A percentile compares a stretch with the other conserved stretches of the same genome.
Evolutionary conservation across 164 flowering plant genomes (phyloP).

Genomic region (Nymphaea colorata): DNA sequence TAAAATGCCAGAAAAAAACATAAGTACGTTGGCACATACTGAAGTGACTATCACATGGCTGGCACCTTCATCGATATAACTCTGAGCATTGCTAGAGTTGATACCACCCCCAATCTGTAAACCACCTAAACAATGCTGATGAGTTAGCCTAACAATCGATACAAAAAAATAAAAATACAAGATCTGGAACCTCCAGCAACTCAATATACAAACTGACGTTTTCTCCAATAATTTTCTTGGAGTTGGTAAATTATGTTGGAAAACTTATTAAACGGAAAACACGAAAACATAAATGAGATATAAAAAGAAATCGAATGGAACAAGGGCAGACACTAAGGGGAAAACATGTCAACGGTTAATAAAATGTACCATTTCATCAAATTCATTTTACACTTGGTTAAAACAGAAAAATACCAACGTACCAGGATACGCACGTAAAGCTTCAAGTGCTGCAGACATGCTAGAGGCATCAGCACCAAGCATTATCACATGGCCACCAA

Average conservation of each 20-base stretch:
- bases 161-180: slow-evolving; percentile 21
- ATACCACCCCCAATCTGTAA: slow-evolving; percentile 97
- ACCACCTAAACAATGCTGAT: slow-evolving; percentile 41
- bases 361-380: no score
- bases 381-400: no score
- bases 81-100: slow-evolving; percentile 51
- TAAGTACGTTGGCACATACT: slow-evolving; percentile 25
- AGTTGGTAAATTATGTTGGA: no score
- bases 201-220: no score
- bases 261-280: no score
- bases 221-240: no score
- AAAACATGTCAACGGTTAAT: no score
- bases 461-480: slow-evolving; percentile 92
- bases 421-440: slow-evolving; percentile 88
- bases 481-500: slow-evolving; percentile 98
- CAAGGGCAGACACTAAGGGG: no score
- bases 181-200: no score
- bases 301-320: no score
- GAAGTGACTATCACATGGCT: slow-evolving; percentile 98
- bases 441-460: slow-evolving; percentile 71
- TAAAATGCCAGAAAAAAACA: not conserved
- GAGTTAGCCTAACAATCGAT: slow-evolving; percentile 24
- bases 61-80: slow-evolving; percentile 81
- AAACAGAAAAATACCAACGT: slow-evolving; percentile 2
- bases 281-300: no score